Base-by-base conservation (phyloP, 768 basidiomycete genomes). In the Mycena galopus region DNA sequence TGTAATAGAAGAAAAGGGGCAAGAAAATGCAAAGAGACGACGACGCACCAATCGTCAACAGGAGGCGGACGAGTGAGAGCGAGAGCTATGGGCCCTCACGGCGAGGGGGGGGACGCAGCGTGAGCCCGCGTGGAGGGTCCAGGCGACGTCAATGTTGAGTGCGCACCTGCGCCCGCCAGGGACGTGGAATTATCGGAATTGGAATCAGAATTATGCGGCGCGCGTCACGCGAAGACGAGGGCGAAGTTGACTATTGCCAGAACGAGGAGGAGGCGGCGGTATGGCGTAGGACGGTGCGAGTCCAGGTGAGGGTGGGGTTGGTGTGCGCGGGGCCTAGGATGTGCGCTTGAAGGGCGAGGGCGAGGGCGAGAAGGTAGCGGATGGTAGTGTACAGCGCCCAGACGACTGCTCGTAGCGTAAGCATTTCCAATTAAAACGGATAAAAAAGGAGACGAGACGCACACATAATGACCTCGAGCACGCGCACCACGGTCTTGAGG, bases 301-400 rank as follows among this genome's bases (percentile, higher is more conserved):
- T n/a, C n/a, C 73, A 70, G 76, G 74, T 53, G 30, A 86, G 77
- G 67, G 78, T 73, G 42, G 76, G 77, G 66, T 81, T 67, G 65
- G 82, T 77, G 61, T n/a, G n/a, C n/a, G n/a, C n/a, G n/a, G n/a
- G n/a, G n/a, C n/a, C 84, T 72, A 61, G 78, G 74, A 47, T 81
- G 81, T 30, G 78, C 70, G 25, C n/a, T n/a, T n/a, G n/a, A n/a
- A n/a, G n/a, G n/a, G n/a, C n/a, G n/a, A n/a, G n/a, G n/a, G 82
- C 82, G 75, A 87, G 91, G 4, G 91, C 90, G 14, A 93, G 76
- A 75, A 87, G 91, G 78, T 94, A 95, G 53, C 93, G 90, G 63
- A 90, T 79, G 8, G 88, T 84, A 71, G 87, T 91, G 78, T 92
- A 94, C 10, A 84, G 77, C 30, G 89, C 86, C 91, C 92, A 94